These are phyloP conservation scores for Neotropicomus parvogracilis DNA, from an alignment of 1,284 basidiomycete genomes.

Conservation along the genomic window DNA sequence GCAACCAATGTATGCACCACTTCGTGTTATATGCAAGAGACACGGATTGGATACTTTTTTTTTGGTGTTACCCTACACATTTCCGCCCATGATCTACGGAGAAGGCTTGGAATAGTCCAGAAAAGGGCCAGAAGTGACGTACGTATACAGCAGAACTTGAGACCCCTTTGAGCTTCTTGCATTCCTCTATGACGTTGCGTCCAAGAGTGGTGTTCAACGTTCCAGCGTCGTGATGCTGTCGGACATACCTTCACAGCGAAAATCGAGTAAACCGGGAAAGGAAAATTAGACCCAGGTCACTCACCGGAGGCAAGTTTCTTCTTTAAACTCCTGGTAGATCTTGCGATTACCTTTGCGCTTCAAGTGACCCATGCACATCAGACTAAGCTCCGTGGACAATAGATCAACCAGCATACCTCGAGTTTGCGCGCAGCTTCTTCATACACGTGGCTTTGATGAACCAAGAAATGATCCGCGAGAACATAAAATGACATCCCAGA, in stretches of 20 bases:
- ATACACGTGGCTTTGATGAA: conserved; percentile 81
- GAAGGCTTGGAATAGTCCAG: not conserved
- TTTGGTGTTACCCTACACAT: conserved; percentile 14
- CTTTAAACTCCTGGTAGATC: conserved; percentile 72
- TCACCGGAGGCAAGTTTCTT: conserved; percentile 67
- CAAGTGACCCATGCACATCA: not conserved
- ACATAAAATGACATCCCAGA: conserved; percentile 75
- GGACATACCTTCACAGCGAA: conserved; percentile 46
- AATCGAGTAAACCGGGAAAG: not conserved
- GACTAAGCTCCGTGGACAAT: not conserved
- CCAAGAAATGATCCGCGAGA: conserved; percentile 78
- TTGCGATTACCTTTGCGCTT: conserved; percentile 75
- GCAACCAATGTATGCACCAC: too few species aligned
- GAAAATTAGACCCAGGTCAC: not conserved
- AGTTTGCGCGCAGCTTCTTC: conserved; percentile 67
- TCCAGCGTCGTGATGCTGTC: conserved; percentile 48
- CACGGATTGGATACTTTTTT: not conserved
- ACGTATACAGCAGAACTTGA: conserved; percentile 30
- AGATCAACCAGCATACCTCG: conserved; percentile 46
- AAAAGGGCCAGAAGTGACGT: conserved; percentile 2
- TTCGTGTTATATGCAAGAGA: not conserved
- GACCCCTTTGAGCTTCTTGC: conserved; percentile 60
- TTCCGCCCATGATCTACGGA: conserved; percentile 22
- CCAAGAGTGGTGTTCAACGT: conserved; percentile 47
- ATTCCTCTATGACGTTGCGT: conserved; percentile 57